Conservation (phyloP, 371 early-diverging fungal genomes). For the Fennellomyces sp. region DNA sequence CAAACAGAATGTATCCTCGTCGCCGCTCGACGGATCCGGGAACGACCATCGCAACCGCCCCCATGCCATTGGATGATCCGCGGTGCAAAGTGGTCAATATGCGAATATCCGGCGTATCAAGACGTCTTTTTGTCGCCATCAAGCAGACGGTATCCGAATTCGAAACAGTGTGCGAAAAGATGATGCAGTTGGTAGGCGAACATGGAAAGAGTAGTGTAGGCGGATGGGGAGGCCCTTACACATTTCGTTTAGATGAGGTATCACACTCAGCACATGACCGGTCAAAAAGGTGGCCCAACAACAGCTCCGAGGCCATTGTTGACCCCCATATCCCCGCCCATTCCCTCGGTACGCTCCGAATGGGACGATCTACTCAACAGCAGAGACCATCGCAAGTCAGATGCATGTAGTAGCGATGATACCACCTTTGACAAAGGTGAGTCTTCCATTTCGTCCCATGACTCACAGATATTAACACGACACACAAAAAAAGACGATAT, state of each 20-base stretch:
- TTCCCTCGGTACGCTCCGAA: neutral
- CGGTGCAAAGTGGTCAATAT: slow-evolving; percentile 21
- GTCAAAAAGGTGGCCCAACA: neutral
- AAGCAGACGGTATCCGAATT: slow-evolving; percentile 35
- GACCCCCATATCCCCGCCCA: neutral
- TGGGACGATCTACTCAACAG: slow-evolving; percentile 9
- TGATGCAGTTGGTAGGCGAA: slow-evolving; percentile 38
- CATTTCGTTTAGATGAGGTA: slow-evolving; percentile 6
- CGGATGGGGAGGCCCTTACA: neutral
- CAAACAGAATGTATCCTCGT: slow-evolving; percentile 1
- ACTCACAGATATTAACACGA: neutral
- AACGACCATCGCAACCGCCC: neutral
- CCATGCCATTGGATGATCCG: slow-evolving; percentile 9
- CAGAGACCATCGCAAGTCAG: neutral
- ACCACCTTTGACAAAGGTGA: slow-evolving; percentile 7
- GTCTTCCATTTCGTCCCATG: neutral
- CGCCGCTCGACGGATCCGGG: slow-evolving; percentile 18
- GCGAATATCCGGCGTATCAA: slow-evolving; percentile 37
- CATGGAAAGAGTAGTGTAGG: neutral
- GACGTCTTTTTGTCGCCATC: slow-evolving; percentile 31
- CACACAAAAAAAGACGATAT: slow-evolving; percentile 38
- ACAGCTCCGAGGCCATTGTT: neutral
- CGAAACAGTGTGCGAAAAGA: slow-evolving; percentile 39
- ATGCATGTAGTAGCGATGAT: slow-evolving; percentile 2
- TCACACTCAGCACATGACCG: slow-evolving; percentile 10